Conservation (phyloP, 1,284 basidiomycete genomes). For the Vanrija humicola region DNA sequence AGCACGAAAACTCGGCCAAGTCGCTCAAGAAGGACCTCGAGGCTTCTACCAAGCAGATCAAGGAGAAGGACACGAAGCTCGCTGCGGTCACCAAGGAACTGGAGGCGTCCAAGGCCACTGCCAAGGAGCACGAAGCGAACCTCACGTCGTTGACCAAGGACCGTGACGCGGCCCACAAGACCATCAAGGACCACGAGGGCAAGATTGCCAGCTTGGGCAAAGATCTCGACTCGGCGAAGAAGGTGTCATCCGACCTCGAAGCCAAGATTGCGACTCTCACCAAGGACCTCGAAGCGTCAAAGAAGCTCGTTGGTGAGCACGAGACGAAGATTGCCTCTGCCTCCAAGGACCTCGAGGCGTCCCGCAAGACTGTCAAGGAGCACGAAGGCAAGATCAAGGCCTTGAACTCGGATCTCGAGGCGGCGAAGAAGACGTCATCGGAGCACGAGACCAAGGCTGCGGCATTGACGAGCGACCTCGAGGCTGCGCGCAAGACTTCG, state of each 20-base stretch:
- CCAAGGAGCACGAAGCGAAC: constrained; percentile 5
- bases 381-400: constrained; percentile 1
- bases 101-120: not conserved
- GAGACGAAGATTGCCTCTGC: not conserved
- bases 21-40: not conserved
- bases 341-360: constrained; percentile 3
- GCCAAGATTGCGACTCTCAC: not conserved
- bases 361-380: constrained; percentile 3
- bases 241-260: not conserved
- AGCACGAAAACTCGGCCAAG: not conserved
- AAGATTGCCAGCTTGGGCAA: constrained; percentile 5
- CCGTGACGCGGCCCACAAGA: constrained; percentile 5
- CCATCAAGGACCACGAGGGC: constrained; percentile 5
- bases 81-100: not conserved
- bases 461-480: not conserved
- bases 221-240: constrained; percentile 1
- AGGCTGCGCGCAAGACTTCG: constrained; percentile 3
- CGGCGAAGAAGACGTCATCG: not conserved
- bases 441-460: constrained; percentile 3
- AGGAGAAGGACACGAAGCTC: not conserved
- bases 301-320: constrained; percentile 2
- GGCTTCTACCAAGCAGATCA: not conserved
- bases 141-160: not conserved
- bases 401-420: not conserved
- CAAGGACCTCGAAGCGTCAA: not conserved